These are phyloP conservation scores for Talaromyces sp. DNA, from an alignment of 2,329 filamentous ascomycete species.

Conservation along the genomic window DNA sequence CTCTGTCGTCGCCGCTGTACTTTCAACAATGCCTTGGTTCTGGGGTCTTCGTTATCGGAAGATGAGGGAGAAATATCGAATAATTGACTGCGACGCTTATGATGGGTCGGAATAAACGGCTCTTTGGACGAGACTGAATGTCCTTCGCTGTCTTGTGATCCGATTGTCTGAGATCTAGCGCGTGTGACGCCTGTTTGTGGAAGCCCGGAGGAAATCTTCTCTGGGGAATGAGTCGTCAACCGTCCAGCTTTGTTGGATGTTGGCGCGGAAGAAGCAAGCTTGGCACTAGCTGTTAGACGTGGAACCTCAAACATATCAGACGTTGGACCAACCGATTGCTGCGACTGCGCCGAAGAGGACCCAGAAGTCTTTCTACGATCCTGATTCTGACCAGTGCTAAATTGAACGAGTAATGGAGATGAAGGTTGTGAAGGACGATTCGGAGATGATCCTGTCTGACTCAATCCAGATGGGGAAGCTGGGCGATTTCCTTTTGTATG, in stretches of 20 bases:
- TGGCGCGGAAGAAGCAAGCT: constrained; percentile 51
- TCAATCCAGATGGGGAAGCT: constrained; percentile 77
- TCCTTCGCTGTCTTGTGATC: constrained; percentile 81
- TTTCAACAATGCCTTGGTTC: constrained; percentile 83
- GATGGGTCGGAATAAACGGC: constrained; percentile 63
- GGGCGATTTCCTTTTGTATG: constrained; percentile 79
- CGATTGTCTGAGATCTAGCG: constrained; percentile 84
- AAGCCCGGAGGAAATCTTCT: constrained; percentile 60
- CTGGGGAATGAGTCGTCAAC: constrained; percentile 50
- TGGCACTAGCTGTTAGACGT: constrained; percentile 53
- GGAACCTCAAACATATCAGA: constrained; percentile 68
- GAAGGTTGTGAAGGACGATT: constrained; percentile 80
- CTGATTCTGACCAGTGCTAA: constrained; percentile 76
- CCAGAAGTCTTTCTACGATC: constrained; percentile 92
- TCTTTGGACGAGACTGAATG: constrained; percentile 61
- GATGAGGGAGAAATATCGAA: constrained; percentile 97
- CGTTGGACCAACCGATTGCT: constrained; percentile 69
- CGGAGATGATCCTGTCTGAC: constrained; percentile 78
- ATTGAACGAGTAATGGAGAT: constrained; percentile 92
- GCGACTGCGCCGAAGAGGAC: constrained; percentile 77
- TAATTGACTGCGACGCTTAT: constrained; percentile 89
- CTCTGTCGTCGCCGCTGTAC: constrained; percentile 94
- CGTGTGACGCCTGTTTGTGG: constrained; percentile 57
- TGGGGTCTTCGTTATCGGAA: constrained; percentile 93
- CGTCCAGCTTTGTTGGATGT: constrained; percentile 51